Conservation (phyloP, 306 rosid species). For the Fragaria nilgerrensis region DNA sequence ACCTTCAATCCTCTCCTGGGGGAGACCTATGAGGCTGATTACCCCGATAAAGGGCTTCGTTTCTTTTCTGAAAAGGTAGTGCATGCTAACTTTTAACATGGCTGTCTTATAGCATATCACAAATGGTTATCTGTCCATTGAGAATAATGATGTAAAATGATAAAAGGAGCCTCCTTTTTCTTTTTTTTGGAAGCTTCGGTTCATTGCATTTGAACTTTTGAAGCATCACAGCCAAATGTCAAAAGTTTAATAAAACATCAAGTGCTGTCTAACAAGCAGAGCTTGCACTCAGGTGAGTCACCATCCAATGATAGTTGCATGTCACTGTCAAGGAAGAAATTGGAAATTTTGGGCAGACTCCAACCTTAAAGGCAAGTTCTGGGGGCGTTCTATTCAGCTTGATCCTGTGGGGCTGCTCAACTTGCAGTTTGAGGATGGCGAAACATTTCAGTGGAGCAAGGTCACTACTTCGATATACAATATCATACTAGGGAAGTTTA, state of each 20-base stretch:
- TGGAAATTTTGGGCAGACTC: conserved; percentile 99
- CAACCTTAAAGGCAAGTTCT: conserved; percentile 93
- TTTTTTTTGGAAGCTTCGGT: conserved; percentile 5
- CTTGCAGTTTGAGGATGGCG: conserved; percentile 90
- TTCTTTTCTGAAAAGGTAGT: conserved; percentile 92
- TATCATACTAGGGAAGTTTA: conserved; percentile 93
- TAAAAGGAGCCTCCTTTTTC: conserved; percentile 17
- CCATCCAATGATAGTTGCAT: conserved; percentile 97
- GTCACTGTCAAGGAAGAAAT: conserved; percentile 93
- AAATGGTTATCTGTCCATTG: background rate
- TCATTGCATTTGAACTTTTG: background rate
- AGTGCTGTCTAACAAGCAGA: conserved; percentile 43
- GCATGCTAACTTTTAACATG: conserved; percentile 10
- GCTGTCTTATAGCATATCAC: background rate
- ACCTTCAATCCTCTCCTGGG: conserved; percentile 98
- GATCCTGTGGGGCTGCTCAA: conserved; percentile 95
- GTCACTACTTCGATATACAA: conserved; percentile 98
- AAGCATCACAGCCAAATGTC: conserved; percentile 12
- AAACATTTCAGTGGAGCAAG: conserved; percentile 96
- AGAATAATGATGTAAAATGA: background rate
- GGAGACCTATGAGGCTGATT: conserved; percentile 96
- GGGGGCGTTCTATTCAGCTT: conserved; percentile 98
- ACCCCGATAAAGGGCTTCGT: conserved; percentile 90
- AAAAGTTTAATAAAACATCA: conserved; percentile 21
- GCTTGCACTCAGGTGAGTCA: conserved; percentile 81